Percentiles rank a stretch among this genome's conserved stretches.
Evolutionary conservation across 441 rosid genomes (phyloP).

Genomic region (Pelargonium cotyledonis): DNA sequence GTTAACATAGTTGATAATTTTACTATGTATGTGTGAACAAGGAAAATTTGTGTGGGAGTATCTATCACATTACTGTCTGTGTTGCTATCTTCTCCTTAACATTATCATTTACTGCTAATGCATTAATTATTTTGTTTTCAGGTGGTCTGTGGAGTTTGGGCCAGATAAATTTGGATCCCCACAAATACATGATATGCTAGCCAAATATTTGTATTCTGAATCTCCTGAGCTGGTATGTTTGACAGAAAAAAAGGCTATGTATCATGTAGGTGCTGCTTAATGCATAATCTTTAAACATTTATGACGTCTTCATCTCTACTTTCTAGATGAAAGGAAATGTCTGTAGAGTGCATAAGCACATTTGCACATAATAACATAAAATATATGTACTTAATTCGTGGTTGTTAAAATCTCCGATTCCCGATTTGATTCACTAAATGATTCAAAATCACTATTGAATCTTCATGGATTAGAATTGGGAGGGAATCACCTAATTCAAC

Average conservation of each 20-base stretch:
- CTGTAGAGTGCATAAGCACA: not conserved
- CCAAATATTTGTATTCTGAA: slow-evolving; percentile 78
- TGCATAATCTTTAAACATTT: not conserved
- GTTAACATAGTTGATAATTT: too few relatives aligned
- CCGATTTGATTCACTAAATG: too few relatives aligned
- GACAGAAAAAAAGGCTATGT: slow-evolving; percentile 5
- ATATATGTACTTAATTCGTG: not conserved
- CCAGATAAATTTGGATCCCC: slow-evolving; percentile 61
- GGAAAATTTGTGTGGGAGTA: too few relatives aligned
- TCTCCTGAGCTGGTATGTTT: slow-evolving; percentile 81
- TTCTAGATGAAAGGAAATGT: slow-evolving; percentile 2
- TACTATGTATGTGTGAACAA: too few relatives aligned
- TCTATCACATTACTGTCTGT: too few relatives aligned
- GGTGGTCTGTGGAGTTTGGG: slow-evolving; percentile 92
- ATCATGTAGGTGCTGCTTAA: slow-evolving; percentile 1
- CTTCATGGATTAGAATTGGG: too few relatives aligned
- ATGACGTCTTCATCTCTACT: not conserved
- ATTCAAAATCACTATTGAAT: too few relatives aligned
- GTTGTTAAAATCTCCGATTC: too few relatives aligned
- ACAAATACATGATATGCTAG: slow-evolving; percentile 72
- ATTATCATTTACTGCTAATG: too few relatives aligned
- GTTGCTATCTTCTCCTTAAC: too few relatives aligned
- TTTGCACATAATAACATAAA: too few relatives aligned
- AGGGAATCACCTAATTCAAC: too few relatives aligned
- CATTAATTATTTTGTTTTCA: slow-evolving; percentile 24